Conservation (phyloP, 2,329 filamentous ascomycete species). For the Lithohypha guttulata region DNA sequence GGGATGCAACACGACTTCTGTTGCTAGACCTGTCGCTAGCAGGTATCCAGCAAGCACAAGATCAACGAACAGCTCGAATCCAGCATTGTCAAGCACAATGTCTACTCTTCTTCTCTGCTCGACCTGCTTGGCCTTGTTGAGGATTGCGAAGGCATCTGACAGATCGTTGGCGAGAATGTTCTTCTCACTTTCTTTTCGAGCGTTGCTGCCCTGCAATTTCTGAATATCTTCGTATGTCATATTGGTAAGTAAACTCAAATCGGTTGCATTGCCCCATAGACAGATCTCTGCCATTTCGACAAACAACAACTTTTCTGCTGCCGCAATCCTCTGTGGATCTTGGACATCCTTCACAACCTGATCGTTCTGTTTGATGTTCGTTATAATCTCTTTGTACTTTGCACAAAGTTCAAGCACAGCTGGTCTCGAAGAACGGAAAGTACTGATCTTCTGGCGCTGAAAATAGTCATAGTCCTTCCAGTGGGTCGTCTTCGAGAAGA, state of each 20-base stretch:
- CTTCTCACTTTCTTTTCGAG: conserved; percentile 74
- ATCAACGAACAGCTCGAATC: conserved; percentile 95
- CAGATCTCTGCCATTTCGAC: conserved; percentile 27
- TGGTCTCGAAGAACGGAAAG: conserved; percentile 22
- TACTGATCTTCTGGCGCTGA: conserved; percentile 24
- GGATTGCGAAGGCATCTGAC: conserved; percentile 55
- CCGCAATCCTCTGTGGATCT: conserved; percentile 36
- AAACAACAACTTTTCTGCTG: conserved; percentile 24
- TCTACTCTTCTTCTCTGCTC: conserved; percentile 66
- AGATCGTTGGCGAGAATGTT: conserved; percentile 90
- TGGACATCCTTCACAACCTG: conserved; percentile 30
- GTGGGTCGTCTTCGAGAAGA: conserved; percentile 63
- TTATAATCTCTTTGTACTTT: conserved; percentile 21
- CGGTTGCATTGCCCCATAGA: conserved; percentile 29
- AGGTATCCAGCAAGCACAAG: conserved; percentile 85
- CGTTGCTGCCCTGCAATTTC: conserved; percentile 81
- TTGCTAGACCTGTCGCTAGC: conserved; percentile 72
- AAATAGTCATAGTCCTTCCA: conserved; percentile 63
- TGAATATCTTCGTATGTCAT: conserved; percentile 65
- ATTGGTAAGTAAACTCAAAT: conserved; percentile 24
- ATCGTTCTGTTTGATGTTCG: conserved; percentile 27
- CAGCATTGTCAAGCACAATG: conserved; percentile 92
- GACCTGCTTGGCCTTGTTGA: conserved; percentile 55
- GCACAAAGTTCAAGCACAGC: conserved; percentile 23
- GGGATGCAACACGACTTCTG: conserved; percentile 75